phyloP scores from a whole-genome alignment of 2,329 filamentous ascomycete genomes.

The Rosellinia necatrix region DNA sequence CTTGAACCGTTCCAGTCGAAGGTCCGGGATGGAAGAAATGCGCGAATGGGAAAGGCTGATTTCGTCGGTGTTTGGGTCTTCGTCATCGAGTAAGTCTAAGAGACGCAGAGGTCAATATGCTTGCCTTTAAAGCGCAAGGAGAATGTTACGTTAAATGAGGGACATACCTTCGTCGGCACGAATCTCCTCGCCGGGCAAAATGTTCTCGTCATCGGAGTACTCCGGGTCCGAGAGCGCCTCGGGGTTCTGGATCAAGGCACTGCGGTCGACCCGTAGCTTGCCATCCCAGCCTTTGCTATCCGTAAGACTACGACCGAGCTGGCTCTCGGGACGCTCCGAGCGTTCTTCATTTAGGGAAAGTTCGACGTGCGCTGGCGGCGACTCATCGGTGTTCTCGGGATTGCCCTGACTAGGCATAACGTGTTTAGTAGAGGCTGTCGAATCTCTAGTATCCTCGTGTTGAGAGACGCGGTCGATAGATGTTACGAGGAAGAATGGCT shows the following conservation, averaged over 20 bases:
- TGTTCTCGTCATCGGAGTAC: constrained; percentile 75
- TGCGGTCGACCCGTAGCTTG: constrained; percentile 76
- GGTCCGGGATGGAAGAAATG: constrained; percentile 74
- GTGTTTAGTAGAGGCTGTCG: neutral
- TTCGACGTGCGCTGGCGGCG: constrained; percentile 54
- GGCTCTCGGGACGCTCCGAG: constrained; percentile 41
- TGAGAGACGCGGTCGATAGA: neutral
- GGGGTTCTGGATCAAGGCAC: constrained; percentile 72
- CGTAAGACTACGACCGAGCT: constrained; percentile 53
- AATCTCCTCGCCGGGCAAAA: constrained; percentile 74
- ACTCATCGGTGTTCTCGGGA: constrained; percentile 40
- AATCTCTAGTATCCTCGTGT: neutral
- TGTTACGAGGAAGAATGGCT: neutral
- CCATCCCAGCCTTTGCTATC: constrained; percentile 81
- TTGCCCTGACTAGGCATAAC: constrained; percentile 19
- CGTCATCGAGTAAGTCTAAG: constrained; percentile 63
- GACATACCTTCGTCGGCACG: constrained; percentile 77
- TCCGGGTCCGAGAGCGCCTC: constrained; percentile 85
- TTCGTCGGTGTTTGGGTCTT: constrained; percentile 68
- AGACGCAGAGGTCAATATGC: constrained; percentile 10
- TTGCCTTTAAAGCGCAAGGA: constrained; percentile 23
- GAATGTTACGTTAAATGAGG: neutral
- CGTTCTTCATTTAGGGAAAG: neutral
- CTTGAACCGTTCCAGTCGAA: constrained; percentile 83
- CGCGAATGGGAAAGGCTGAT: constrained; percentile 91